Percentiles rank a stretch among this genome's conserved stretches.
These are phyloP conservation scores for Sarcodon sp. DNA, from an alignment of 768 basidiomycete species.

Conservation along the genomic window DNA sequence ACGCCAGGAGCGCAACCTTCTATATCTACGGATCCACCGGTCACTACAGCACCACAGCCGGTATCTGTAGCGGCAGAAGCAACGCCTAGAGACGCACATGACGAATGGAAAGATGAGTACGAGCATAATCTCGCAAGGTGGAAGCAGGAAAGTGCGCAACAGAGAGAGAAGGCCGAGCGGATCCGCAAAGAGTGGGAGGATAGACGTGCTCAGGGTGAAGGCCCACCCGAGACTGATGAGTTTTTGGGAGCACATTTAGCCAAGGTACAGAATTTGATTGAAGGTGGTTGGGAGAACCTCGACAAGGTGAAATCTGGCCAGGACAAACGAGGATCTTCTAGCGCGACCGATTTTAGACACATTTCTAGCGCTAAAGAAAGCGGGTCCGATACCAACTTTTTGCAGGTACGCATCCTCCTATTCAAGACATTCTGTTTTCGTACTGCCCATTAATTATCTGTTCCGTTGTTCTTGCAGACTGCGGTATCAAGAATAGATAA, in stretches of 20 bases:
- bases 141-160: slow-evolving; percentile 61
- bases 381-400: slow-evolving; percentile 9
- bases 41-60: neutral
- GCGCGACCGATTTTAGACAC: slow-evolving; percentile 26
- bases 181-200: slow-evolving; percentile 64
- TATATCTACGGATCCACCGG: slow-evolving; percentile 3
- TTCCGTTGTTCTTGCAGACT: neutral
- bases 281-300: slow-evolving; percentile 23
- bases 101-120: slow-evolving; percentile 55
- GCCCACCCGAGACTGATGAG: slow-evolving; percentile 11
- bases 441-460: neutral
- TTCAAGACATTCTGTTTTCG: neutral
- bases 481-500: neutral
- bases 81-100: slow-evolving; percentile 18
- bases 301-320: slow-evolving; percentile 7
- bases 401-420: slow-evolving; percentile 16
- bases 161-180: slow-evolving; percentile 63
- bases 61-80: slow-evolving; percentile 4
- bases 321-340: slow-evolving; percentile 18
- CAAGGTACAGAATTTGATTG: slow-evolving; percentile 3
- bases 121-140: slow-evolving; percentile 56
- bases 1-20: slow-evolving; percentile 5
- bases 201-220: slow-evolving; percentile 30
- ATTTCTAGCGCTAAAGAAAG: slow-evolving; percentile 24
- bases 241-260: slow-evolving; percentile 17